phyloP scores from a whole-genome alignment of 139 green algal genomes.

The Dunaliella sp. region DNA sequence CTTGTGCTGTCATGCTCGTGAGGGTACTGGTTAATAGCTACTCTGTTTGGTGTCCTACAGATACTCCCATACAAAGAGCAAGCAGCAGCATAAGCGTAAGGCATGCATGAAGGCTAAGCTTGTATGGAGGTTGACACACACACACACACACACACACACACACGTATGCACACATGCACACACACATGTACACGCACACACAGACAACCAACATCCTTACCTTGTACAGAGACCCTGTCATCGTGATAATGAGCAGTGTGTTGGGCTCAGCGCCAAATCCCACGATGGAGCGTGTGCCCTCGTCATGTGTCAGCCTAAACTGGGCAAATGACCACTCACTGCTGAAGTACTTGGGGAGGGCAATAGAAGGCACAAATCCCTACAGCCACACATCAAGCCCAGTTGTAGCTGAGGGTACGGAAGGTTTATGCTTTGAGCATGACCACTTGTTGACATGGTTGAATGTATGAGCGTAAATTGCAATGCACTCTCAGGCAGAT shows the following conservation, averaged over 20 bases:
- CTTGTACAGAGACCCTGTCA: conserved; percentile 54
- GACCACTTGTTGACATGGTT: too few species aligned
- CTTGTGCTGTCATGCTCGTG: too few species aligned
- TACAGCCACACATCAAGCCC: conserved; percentile 7
- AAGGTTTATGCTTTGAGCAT: too few species aligned
- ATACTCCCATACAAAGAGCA: too few species aligned
- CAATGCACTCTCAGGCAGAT: too few species aligned
- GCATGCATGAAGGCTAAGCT: neutral
- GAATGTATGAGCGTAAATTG: too few species aligned
- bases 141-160: neutral
- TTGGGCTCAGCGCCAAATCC: conserved; percentile 61
- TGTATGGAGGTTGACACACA: neutral
- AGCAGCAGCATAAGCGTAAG: neutral
- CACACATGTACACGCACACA: neutral
- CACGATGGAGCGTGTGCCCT: conserved; percentile 43
- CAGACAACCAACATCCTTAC: too few species aligned
- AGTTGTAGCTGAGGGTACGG: neutral
- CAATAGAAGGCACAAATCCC: conserved; percentile 50
- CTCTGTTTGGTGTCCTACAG: too few species aligned
- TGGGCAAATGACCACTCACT: conserved; percentile 89
- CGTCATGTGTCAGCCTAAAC: conserved; percentile 48
- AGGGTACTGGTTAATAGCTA: too few species aligned
- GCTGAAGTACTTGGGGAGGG: conserved; percentile 81
- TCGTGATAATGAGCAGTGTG: conserved; percentile 66
- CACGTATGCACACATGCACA: neutral